A percentile compares a stretch with the other conserved stretches of the same genome.
Conservation (phyloP, 1,139 yeast species). For the Blastobotrys ciferrii region DNA sequence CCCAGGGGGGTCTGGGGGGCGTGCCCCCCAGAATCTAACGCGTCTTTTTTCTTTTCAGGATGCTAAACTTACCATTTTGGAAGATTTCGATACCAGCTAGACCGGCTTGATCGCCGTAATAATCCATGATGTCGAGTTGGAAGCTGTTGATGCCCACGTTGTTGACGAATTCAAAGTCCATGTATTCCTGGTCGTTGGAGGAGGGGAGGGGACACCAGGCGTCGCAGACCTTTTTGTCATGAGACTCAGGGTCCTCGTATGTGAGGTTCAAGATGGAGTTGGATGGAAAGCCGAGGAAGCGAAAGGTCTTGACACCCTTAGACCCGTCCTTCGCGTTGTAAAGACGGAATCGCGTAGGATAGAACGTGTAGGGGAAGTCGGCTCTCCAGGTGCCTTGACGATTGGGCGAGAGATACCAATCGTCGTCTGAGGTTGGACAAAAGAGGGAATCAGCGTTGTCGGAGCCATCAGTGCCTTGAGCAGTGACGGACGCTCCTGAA, state of each 20-base stretch:
- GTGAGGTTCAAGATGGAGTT: slow-evolving; percentile 90
- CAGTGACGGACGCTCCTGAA: slow-evolving; percentile 56
- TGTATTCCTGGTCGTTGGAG: slow-evolving; percentile 52
- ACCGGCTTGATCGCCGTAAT: slow-evolving; percentile 69
- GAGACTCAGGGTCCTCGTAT: slow-evolving; percentile 71
- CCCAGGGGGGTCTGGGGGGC: no score
- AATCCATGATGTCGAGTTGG: slow-evolving; percentile 63
- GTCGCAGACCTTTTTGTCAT: slow-evolving; percentile 62
- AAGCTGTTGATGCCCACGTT: slow-evolving; percentile 59
- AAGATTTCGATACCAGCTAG: slow-evolving; percentile 72
- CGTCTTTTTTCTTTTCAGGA: not conserved
- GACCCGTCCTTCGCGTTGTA: slow-evolving; percentile 52
- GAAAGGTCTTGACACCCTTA: slow-evolving; percentile 60
- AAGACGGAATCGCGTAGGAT: slow-evolving; percentile 73
- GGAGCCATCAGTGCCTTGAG: slow-evolving; percentile 47
- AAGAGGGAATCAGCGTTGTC: slow-evolving; percentile 46
- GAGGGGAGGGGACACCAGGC: slow-evolving; percentile 74
- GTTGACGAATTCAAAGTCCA: slow-evolving; percentile 81
- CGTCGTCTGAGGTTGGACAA: slow-evolving; percentile 54
- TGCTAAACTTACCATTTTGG: slow-evolving; percentile 47
- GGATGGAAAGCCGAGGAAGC: slow-evolving; percentile 75
- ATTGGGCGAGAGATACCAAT: slow-evolving; percentile 58
- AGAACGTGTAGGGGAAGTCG: slow-evolving; percentile 53
- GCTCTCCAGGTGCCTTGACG: slow-evolving; percentile 70
- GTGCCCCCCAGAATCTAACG: no score